phyloP scores from a whole-genome alignment of 371 early-diverging fungal genomes.

The Mucor ambiguus region DNA sequence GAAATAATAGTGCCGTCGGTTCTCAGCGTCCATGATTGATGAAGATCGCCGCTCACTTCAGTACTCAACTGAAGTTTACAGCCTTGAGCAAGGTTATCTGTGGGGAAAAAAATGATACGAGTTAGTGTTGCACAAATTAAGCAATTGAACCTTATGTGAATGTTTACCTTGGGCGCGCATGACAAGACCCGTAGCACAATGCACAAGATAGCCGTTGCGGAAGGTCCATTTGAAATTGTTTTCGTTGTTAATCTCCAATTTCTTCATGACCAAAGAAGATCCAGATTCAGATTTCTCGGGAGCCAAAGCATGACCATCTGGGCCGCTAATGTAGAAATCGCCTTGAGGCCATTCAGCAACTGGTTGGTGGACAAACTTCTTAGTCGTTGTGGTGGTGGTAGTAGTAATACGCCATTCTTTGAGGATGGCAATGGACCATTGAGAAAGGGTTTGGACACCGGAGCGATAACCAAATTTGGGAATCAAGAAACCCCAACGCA shows the following conservation, averaged over 20 bases:
- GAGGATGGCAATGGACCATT: conserved; percentile 27
- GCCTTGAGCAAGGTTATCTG: conserved; percentile 32
- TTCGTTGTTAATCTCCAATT: conserved; percentile 23
- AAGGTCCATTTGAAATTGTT: conserved; percentile 46
- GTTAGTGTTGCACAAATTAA: conserved; percentile 3
- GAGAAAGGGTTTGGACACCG: conserved; percentile 23
- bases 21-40: conserved; percentile 41
- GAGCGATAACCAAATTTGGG: conserved; percentile 29
- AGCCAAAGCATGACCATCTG: conserved; percentile 33
- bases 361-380: conserved; percentile 16
- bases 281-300: conserved; percentile 40
- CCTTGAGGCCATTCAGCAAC: conserved; percentile 44
- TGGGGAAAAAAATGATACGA: neutral
- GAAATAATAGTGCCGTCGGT: conserved; percentile 46
- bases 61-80: conserved; percentile 27
- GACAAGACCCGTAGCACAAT: conserved; percentile 45
- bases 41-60: conserved; percentile 23
- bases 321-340: conserved; percentile 38
- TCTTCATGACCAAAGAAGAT: conserved; percentile 32
- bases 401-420: conserved; percentile 22
- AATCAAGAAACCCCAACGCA: conserved; percentile 32
- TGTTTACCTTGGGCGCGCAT: conserved; percentile 38
- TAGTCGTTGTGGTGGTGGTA: conserved; percentile 1
- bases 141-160: neutral
- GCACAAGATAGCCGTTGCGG: conserved; percentile 49